Base-by-base conservation (phyloP, 306 rosid genomes). In the Dalbergia cultrata region DNA sequence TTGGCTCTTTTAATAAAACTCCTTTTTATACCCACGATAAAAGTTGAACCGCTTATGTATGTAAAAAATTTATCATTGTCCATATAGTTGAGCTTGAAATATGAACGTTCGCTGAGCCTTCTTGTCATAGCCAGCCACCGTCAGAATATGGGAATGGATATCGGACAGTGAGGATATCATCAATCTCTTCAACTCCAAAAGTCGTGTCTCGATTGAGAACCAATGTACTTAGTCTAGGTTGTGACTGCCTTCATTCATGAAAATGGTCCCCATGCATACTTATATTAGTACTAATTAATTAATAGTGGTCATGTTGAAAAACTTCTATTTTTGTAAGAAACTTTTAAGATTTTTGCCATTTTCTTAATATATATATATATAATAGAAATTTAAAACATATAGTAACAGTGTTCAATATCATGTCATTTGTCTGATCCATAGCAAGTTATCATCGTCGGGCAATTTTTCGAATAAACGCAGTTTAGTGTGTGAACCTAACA, bases 211-310 rank as follows among this genome's bases (percentile, higher is more conserved):
- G 69, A 26, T 41, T 13, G 60, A 77, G 83, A 87, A 70, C 87
- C 92, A 87, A 49, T 67, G 92, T 61, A 85, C 80, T 76, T 83
- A 21, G 86, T 66, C 86, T 72, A 64, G 52, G 86, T 70, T 77
- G 41, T 53, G 52, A 7, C 49, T 18, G 44, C 4, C 34, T 56
- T 76, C 82, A 85, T 69, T 62, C 78, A 88, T 79, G 64, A 79
- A 78, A 65, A 72, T 73, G 88, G 88, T 68, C 92, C 88, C 67
- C 85, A 62, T 7, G 13, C 9, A 0, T 2, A 33, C 49, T 39
- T 17, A 4, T 31, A 13, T 5, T 44, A 47, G 31, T 64, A 64
- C n/a, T 12, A 26, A 35, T 26, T 21, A 61, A 61, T 61, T 21
- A 43, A 52, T 59, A 44, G 12, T 49, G 60, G 47, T 72, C 66